These are phyloP conservation scores for Diaporthe sp. DNA, from an alignment of 2,329 filamentous ascomycete species.

Conservation along the genomic window DNA sequence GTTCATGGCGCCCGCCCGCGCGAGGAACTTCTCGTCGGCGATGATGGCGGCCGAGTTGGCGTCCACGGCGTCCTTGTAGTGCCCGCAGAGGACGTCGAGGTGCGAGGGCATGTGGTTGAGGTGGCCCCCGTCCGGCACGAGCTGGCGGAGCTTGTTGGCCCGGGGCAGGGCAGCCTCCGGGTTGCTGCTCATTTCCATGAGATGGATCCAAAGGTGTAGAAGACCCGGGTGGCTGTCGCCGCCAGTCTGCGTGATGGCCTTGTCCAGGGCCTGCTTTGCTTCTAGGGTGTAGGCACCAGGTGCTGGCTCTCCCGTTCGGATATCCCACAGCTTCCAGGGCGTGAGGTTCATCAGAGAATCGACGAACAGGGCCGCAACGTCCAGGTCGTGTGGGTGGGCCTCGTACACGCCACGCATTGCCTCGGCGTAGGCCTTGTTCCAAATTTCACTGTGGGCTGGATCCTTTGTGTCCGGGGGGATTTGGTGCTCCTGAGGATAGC, in stretches of 20 bases:
- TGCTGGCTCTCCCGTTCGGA: slow-evolving; percentile 59
- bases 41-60: slow-evolving; percentile 77
- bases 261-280: slow-evolving; percentile 70
- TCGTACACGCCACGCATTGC: slow-evolving; percentile 60
- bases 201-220: slow-evolving; percentile 70
- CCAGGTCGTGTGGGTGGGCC: slow-evolving; percentile 53
- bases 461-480: slow-evolving; percentile 59
- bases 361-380: slow-evolving; percentile 58
- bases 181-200: slow-evolving; percentile 66
- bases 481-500: slow-evolving; percentile 65
- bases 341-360: slow-evolving; percentile 66
- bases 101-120: slow-evolving; percentile 79
- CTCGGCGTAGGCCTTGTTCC: slow-evolving; percentile 73
- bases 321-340: slow-evolving; percentile 62
- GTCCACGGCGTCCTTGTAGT: slow-evolving; percentile 76
- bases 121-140: slow-evolving; percentile 80
- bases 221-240: slow-evolving; percentile 71
- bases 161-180: slow-evolving; percentile 73
- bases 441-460: slow-evolving; percentile 53
- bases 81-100: slow-evolving; percentile 79
- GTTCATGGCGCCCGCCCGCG: slow-evolving; percentile 71
- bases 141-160: slow-evolving; percentile 73
- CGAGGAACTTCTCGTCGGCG: slow-evolving; percentile 77
- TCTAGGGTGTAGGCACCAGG: slow-evolving; percentile 69
- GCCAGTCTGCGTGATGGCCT: slow-evolving; percentile 62